A percentile compares a stretch with the other conserved stretches of the same genome.
Conservation (phyloP, 495 filamentous ascomycete species). For the Apiosordaria backusii region DNA sequence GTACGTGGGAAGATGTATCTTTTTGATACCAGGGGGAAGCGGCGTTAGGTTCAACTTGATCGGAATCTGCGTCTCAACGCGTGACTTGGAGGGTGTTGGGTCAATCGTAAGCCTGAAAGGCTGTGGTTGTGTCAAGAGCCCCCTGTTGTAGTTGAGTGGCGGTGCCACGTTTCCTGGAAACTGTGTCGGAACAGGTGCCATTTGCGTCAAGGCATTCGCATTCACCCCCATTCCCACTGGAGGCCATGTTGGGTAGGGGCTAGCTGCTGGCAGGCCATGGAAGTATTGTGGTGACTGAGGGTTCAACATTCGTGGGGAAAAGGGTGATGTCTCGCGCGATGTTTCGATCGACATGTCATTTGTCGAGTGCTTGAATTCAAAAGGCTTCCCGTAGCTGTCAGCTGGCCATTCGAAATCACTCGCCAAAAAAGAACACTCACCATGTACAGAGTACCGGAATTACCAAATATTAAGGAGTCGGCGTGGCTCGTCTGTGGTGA, state of each 20-base stretch:
- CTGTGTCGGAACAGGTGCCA: neutral
- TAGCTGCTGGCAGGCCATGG: slow-evolving; percentile 40
- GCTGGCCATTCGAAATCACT: neutral
- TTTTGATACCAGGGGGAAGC: slow-evolving; percentile 68
- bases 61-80: slow-evolving; percentile 92
- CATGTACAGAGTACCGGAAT: neutral
- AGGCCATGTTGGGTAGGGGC: neutral
- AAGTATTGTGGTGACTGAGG: slow-evolving; percentile 44
- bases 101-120: neutral
- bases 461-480: neutral
- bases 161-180: neutral
- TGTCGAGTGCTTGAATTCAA: neutral
- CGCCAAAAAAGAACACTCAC: neutral
- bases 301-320: slow-evolving; percentile 36
- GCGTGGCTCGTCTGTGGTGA: neutral
- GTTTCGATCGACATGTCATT: slow-evolving; percentile 10
- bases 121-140: neutral
- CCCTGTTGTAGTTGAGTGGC: slow-evolving; percentile 4
- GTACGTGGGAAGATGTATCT: slow-evolving; percentile 77
- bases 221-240: neutral
- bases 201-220: too few relatives aligned
- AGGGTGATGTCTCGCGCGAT: slow-evolving; percentile 51
- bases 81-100: slow-evolving; percentile 56
- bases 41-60: slow-evolving; percentile 71
- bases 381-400: neutral